phyloP scores from a whole-genome alignment of 495 filamentous ascomycete genomes.

The Xylaria cubensis region DNA sequence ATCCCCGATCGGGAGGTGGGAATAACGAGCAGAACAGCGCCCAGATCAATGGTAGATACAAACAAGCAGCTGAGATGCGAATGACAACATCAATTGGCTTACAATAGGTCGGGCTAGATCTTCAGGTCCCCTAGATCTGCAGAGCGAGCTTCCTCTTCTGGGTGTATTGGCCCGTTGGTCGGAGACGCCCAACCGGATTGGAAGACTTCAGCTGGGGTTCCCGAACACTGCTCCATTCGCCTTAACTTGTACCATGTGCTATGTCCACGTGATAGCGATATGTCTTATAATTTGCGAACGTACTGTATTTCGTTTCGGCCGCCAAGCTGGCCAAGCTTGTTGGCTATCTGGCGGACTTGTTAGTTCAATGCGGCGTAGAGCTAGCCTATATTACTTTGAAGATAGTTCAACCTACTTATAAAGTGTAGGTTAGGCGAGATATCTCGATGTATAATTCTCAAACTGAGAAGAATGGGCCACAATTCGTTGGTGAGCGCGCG shows the following conservation, averaged over 20 bases:
- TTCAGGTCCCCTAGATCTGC: background rate
- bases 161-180: background rate
- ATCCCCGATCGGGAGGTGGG: conserved; percentile 1
- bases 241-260: conserved; percentile 5
- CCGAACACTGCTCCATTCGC: background rate
- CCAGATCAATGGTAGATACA: background rate
- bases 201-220: conserved; percentile 3
- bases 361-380: too few relatives aligned
- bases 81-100: conserved; percentile 4
- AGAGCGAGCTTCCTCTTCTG: conserved; percentile 20
- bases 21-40: background rate
- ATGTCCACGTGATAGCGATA: conserved; percentile 16
- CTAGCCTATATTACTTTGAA: too few relatives aligned
- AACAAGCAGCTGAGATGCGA: background rate
- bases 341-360: too few relatives aligned
- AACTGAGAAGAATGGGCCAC: background rate
- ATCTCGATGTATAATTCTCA: too few relatives aligned
- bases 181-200: background rate
- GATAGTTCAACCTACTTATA: too few relatives aligned
- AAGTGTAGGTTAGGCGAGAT: too few relatives aligned
- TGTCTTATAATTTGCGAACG: conserved; percentile 6
- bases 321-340: too few relatives aligned
- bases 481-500: too few relatives aligned
- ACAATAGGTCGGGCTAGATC: conserved; percentile 15
- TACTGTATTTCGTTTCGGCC: background rate